Evolutionary conservation across 306 rosid species (phyloP), one percentile per base, ranked within the genome.

Genomic region (Carpinus viminea): DNA sequence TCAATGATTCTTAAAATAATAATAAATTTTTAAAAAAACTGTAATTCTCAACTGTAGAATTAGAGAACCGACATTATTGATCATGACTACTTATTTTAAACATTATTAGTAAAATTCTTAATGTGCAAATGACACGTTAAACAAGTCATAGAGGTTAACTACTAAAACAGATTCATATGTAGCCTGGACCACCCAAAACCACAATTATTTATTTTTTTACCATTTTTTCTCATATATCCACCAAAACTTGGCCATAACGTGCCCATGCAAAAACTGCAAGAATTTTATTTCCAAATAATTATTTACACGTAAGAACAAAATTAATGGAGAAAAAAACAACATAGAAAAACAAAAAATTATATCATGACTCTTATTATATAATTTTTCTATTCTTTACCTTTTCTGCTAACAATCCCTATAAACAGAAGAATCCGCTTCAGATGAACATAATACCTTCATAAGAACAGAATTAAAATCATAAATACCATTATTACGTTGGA

Each of bases 371-470:
- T 38, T 57, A 62, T 56, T 59, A 64, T 38, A 72, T 51, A 9
- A 77, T 34, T 76, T 76, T 61, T 61, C 50, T 74, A 17, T 12
- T 59, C 54, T 70, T 78, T 76, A 28, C 43, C 36, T 73, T 53
- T 81, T 21, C n/a, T 72, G 50, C 81, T 84, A 86, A 82, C 98
- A 92, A 84, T 92, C 91, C 56, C 80, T 88, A 84, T 95, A 95
- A 18, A 86, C 91, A 88, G 92, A 88, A 85, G 96, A 91, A 88
- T 91, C 97, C 8, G 84, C 70, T 47, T 76, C 87, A 64, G 81
- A 86, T 4, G 84, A 82, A 89, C 98, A 95, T 15, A 92, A 75
- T 61, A 75, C 79, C 77, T 56, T 88, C 88, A 75, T 87, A 81
- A 92, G 59, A 51, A 91, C 79, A 13, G 86, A 78, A 79, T 70